Evolutionary conservation across 1,284 basidiomycete genomes (phyloP).

Genomic region (Cutaneotrichosporon spelunceum): DNA sequence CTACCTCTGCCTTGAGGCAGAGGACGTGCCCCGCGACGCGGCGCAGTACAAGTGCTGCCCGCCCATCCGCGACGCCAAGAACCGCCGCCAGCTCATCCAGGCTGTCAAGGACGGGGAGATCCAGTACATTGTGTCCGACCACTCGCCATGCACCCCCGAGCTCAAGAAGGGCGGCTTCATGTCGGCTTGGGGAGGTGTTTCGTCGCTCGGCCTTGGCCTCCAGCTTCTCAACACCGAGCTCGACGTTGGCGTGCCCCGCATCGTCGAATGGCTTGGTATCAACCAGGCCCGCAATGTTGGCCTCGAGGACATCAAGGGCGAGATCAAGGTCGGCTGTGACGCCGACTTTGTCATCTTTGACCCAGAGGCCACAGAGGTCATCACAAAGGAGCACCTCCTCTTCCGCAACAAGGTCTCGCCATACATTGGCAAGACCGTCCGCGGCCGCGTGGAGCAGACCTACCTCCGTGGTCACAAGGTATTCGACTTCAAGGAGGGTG

Average conservation of each 20-base stretch:
- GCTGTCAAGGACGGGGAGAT: slow-evolving; percentile 75
- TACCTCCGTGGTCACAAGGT: slow-evolving; percentile 69
- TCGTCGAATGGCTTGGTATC: slow-evolving; percentile 70
- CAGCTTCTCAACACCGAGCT: slow-evolving; percentile 79
- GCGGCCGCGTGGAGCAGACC: slow-evolving; percentile 70
- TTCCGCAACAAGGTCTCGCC: slow-evolving; percentile 93
- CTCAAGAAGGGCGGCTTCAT: slow-evolving; percentile 81
- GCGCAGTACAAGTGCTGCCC: slow-evolving; percentile 77
- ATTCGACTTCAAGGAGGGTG: slow-evolving; percentile 55
- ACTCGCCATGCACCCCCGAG: slow-evolving; percentile 79
- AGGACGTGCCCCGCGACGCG: slow-evolving; percentile 57
- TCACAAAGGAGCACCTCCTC: slow-evolving; percentile 55
- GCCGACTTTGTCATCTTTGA: slow-evolving; percentile 85
- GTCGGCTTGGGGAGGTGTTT: slow-evolving; percentile 89
- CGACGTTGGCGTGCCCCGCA: slow-evolving; percentile 58
- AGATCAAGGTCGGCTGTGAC: slow-evolving; percentile 67
- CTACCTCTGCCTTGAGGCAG: slow-evolving; percentile 63
- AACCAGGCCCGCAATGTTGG: slow-evolving; percentile 74
- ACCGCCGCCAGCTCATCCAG: slow-evolving; percentile 72
- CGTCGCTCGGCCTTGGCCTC: slow-evolving; percentile 78
- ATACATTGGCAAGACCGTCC: slow-evolving; percentile 69
- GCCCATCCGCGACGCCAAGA: slow-evolving; percentile 72
- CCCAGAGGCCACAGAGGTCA: slow-evolving; percentile 55
- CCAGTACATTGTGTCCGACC: slow-evolving; percentile 87
- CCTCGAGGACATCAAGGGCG: slow-evolving; percentile 66